Evolutionary conservation across 768 basidiomycete species (phyloP).

Genomic region (Panaeolus papilionaceus): DNA sequence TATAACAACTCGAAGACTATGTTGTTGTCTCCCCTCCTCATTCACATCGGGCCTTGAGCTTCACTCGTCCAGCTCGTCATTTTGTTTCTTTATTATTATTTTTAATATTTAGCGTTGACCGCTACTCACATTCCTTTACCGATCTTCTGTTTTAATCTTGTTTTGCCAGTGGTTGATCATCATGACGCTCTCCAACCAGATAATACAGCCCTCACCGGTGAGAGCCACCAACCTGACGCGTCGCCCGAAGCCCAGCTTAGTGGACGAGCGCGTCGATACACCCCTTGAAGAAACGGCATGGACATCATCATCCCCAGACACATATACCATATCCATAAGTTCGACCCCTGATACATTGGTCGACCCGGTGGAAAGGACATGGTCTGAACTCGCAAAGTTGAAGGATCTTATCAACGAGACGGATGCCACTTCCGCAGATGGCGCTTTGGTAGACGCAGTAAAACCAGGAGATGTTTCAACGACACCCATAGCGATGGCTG

Average conservation of each 20-base stretch:
- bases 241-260: background rate
- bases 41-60: background rate
- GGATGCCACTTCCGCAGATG: background rate
- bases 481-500: background rate
- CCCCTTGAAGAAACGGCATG: background rate
- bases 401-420: background rate
- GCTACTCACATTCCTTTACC: background rate
- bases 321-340: background rate
- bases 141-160: background rate
- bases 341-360: background rate
- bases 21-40: background rate
- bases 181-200: background rate
- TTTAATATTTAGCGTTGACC: conserved; percentile 7
- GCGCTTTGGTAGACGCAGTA: too few relatives aligned
- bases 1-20: background rate
- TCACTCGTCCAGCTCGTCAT: background rate
- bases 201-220: background rate
- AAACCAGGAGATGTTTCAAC: background rate
- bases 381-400: background rate
- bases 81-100: background rate
- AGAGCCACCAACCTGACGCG: background rate
- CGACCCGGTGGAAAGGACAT: background rate
- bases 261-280: background rate
- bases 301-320: background rate
- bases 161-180: background rate